phyloP scores from a whole-genome alignment of 2,329 filamentous ascomycete species.

The Penicillium sp. region DNA sequence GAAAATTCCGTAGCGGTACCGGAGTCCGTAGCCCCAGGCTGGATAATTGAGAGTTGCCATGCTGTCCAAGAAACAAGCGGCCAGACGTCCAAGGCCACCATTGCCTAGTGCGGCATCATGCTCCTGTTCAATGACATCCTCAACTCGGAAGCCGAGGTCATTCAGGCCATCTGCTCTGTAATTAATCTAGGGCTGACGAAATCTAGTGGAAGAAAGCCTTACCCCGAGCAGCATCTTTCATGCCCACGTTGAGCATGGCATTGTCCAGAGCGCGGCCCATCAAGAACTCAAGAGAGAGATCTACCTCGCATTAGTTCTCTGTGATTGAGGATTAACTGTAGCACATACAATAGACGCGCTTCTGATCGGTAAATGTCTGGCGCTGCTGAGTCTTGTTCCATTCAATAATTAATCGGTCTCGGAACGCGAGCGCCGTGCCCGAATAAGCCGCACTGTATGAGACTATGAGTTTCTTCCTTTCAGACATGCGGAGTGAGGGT shows the following conservation, averaged over 20 bases:
- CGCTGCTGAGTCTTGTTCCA: conserved; percentile 99
- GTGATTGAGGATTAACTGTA: not conserved
- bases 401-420: conserved; percentile 86
- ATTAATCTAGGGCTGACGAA: not conserved
- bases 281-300: conserved; percentile 93
- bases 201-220: conserved; percentile 26
- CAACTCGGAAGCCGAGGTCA: conserved; percentile 93
- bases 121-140: conserved; percentile 91
- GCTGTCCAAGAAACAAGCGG: conserved; percentile 95
- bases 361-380: conserved; percentile 85
- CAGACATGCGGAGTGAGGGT: not conserved
- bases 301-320: conserved; percentile 34
- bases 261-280: conserved; percentile 98
- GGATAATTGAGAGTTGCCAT: conserved; percentile 91
- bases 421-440: conserved; percentile 85
- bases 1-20: conserved; percentile 97
- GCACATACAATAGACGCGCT: conserved; percentile 79
- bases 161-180: conserved; percentile 67
- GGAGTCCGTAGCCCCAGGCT: conserved; percentile 94
- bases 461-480: not conserved
- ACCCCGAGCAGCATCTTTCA: conserved; percentile 83
- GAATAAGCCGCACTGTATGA: conserved; percentile 72
- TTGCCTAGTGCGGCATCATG: conserved; percentile 96
- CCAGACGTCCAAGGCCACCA: conserved; percentile 88
- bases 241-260: conserved; percentile 92